Conservation (phyloP, 495 filamentous ascomycete genomes). For the Aspergillus ostianus region DNA sequence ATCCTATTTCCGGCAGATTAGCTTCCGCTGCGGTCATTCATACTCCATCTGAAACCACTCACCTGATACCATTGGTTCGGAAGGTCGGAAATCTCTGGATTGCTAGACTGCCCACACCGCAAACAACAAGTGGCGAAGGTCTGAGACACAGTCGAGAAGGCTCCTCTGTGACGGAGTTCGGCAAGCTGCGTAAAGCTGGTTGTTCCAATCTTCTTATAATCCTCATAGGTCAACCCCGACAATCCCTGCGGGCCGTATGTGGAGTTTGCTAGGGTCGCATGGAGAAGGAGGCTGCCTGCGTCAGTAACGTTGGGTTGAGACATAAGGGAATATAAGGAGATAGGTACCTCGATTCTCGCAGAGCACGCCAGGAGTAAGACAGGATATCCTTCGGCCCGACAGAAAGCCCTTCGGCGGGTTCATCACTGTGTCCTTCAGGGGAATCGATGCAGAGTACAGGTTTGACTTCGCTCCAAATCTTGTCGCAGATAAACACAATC, state of each 20-base stretch:
- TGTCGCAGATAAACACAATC: constrained; percentile 54
- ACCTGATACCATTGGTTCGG: constrained; percentile 65
- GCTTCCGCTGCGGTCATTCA: background rate
- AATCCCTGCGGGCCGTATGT: constrained; percentile 37
- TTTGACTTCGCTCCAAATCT: constrained; percentile 72
- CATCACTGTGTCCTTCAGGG: constrained; percentile 81
- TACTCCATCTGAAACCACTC: constrained; percentile 14
- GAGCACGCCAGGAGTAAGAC: constrained; percentile 88
- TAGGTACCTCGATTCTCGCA: constrained; percentile 82
- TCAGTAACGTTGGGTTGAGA: constrained; percentile 10
- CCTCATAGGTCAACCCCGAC: constrained; percentile 31
- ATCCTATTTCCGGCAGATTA: constrained; percentile 39
- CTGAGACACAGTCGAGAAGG: constrained; percentile 88
- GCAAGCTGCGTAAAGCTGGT: constrained; percentile 79
- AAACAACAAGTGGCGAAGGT: constrained; percentile 79
- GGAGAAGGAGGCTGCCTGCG: constrained; percentile 55
- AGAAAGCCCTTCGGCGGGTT: constrained; percentile 66
- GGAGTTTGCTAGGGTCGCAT: constrained; percentile 37
- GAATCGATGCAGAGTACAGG: constrained; percentile 84
- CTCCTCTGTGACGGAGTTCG: constrained; percentile 82
- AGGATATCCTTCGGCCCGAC: constrained; percentile 78
- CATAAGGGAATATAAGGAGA: background rate
- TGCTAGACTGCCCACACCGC: constrained; percentile 52
- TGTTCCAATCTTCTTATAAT: constrained; percentile 57
- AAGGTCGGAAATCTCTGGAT: constrained; percentile 40